Conservation (phyloP, 2,329 filamentous ascomycete genomes). For the Teratosphaeria nubilosa region DNA sequence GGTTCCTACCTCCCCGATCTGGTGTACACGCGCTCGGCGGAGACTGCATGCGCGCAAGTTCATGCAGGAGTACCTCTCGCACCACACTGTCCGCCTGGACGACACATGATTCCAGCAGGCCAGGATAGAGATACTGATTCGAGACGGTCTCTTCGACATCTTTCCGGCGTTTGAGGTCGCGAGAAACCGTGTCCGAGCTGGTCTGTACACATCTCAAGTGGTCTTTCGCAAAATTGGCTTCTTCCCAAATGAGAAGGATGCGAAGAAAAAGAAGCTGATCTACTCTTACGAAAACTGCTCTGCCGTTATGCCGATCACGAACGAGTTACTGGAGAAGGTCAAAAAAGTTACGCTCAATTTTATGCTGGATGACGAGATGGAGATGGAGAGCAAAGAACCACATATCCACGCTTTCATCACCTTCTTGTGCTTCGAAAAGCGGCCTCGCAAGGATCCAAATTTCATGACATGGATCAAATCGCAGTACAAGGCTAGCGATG, state of each 20-base stretch:
- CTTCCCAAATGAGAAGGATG: not conserved
- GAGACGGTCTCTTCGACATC: conserved; percentile 6
- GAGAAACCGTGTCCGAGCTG: not conserved
- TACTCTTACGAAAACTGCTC: conserved; percentile 6
- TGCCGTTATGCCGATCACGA: not conserved
- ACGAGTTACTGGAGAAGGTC: conserved; percentile 1
- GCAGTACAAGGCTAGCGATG: not conserved
- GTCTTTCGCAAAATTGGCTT: conserved; percentile 2
- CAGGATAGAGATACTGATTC: conserved; percentile 1
- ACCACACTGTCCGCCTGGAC: not conserved
- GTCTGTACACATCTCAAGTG: conserved; percentile 4
- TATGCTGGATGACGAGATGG: not conserved
- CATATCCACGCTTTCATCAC: conserved; percentile 4
- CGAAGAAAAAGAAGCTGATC: not conserved
- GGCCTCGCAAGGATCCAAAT: not conserved
- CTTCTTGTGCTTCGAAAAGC: not conserved
- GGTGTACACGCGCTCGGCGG: not conserved
- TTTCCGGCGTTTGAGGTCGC: conserved; percentile 2
- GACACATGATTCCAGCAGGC: conserved; percentile 2
- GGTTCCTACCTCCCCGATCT: not conserved
- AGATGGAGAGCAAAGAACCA: not conserved
- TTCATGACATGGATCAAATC: not conserved
- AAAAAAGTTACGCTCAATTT: conserved; percentile 4
- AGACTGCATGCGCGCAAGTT: conserved; percentile 6
- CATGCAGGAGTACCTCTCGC: conserved; percentile 7